Base-by-base conservation (phyloP, 148 eudicot species). In the Suaeda aralocaspica region DNA sequence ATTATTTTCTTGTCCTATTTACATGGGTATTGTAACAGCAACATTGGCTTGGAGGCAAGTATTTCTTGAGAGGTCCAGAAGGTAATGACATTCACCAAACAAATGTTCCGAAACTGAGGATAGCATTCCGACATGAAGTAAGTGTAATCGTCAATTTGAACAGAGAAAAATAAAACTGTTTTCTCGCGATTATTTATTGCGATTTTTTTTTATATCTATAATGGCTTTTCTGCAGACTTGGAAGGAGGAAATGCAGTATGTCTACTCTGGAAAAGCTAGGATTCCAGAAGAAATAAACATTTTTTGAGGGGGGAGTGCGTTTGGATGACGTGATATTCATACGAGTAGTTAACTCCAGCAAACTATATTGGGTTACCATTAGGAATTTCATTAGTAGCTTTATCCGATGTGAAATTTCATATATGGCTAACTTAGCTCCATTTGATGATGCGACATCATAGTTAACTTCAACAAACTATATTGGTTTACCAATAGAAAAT, bases 41-140 rank as follows among this genome's bases (percentile, higher is more conserved):
- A 71, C 96, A 87, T 68, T 89, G 96, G 96, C 89, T 85, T 10
- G 96, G 96, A 64, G 78, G 77, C 48, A 82, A 85, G 28, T 89
- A 89, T 72, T 87, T 70, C 83, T 73, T 77, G 81, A 72, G 85
- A 75, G 85, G 91, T 25, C 84, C 89, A 30, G 84, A 82, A 79
- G 91, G 96, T 62, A 87, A 89, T 33, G 86, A 89, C 65, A 87
- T 87, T 52, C 86, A 85, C 72, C 84, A 85, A 74, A 74, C 96
- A 29, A 89, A 89, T 48, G 96, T 89, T 68, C 96, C 96, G 26
- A 82, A 80, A 56, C 59, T 84, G 79, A 86, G 96, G 48, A 82
- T 85, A 71, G 83, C 82, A 28, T 87, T 89, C 70, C 77, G 96
- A 3, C 81, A 89, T 44, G 84, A 83, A 81, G 96, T 89, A 78